A percentile compares a stretch with the other conserved stretches of the same genome.
These are phyloP conservation scores for Apiospora marii DNA, from an alignment of 2,329 filamentous ascomycete genomes.

Conservation along the genomic window DNA sequence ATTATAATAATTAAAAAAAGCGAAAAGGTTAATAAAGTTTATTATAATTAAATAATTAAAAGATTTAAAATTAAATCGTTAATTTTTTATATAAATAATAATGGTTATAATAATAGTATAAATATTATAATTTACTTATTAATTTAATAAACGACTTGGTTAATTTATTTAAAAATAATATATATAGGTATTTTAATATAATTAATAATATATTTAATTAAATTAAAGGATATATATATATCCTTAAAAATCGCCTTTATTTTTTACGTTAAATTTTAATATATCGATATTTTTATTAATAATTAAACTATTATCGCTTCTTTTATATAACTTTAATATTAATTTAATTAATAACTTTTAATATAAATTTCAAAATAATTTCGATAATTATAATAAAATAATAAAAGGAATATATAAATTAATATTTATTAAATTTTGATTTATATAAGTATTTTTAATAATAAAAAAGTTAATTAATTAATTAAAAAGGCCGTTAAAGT, in stretches of 20 bases:
- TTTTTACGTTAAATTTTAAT: not conserved
- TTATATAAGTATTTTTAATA: not conserved
- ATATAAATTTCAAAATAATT: not conserved
- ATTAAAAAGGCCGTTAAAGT: not conserved
- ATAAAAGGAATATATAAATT: not conserved
- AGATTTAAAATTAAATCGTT: not conserved
- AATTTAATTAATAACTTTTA: not conserved
- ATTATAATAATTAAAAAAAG: not conserved
- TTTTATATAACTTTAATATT: not conserved
- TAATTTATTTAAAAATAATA: accelerated
- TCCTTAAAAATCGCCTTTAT: not conserved
- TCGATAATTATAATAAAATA: not conserved
- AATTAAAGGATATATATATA: not conserved
- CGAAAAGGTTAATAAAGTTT: not conserved
- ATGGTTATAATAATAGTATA: not conserved
- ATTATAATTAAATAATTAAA: not conserved
- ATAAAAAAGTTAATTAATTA: not conserved
- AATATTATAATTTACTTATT: not conserved
- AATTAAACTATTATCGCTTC: not conserved
- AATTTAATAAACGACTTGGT: not conserved
- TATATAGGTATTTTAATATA: not conserved
- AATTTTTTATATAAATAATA: not conserved
- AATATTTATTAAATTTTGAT: not conserved
- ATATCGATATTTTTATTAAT: not conserved
- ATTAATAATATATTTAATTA: not conserved